phyloP scores from a whole-genome alignment of 345 rosid genomes.

The Lepidium sativum region DNA sequence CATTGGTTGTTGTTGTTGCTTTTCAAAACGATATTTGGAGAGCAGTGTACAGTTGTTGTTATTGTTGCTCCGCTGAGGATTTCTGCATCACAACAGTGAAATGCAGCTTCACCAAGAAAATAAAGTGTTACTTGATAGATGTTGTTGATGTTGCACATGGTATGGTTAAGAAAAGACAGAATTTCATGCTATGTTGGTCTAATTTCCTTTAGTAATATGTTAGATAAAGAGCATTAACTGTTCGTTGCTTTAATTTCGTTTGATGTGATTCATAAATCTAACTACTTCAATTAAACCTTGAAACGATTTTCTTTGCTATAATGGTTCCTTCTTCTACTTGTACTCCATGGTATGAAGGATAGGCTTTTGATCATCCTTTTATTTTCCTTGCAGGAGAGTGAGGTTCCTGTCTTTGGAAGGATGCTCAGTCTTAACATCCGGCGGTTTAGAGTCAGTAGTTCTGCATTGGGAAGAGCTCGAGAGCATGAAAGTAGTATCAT shows the following conservation, averaged over 20 bases:
- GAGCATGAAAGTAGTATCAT: constrained; percentile 52
- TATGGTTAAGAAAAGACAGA: background rate
- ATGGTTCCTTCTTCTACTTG: background rate
- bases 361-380: background rate
- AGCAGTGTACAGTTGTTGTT: background rate
- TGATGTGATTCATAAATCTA: background rate
- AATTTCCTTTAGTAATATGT: background rate
- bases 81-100: background rate
- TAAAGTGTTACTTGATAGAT: background rate
- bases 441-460: constrained; percentile 64
- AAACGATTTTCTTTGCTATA: background rate
- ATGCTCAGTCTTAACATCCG: constrained; percentile 66
- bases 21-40: background rate
- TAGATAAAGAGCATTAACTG: no score
- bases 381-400: constrained; percentile 46
- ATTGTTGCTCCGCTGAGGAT: background rate
- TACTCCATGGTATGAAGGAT: background rate
- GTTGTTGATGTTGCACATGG: background rate
- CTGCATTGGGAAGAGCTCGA: constrained; percentile 63
- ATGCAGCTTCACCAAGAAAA: background rate
- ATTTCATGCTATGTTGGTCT: background rate
- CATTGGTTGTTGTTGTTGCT: background rate
- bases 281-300: background rate
- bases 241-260: background rate
- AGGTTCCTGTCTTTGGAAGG: constrained; percentile 59